Base-by-base conservation (phyloP, 2,329 filamentous ascomycete species). In the Cercospora berteroae region DNA sequence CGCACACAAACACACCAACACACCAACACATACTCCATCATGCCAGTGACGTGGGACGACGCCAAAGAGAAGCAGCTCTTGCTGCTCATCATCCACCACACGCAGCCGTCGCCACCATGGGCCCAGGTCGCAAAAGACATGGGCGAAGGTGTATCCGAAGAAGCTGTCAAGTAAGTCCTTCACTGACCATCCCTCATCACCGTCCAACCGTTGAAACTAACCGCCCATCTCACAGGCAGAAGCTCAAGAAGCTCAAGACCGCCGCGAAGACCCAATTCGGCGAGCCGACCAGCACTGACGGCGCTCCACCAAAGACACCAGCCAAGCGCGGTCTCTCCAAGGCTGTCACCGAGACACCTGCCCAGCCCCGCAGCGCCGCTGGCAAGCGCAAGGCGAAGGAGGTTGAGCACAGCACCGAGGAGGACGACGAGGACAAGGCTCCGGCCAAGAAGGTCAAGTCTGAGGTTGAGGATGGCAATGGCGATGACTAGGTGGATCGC, bases 91-190 rank as follows among this genome's bases (percentile, higher is more conserved):
- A 39, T 67, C n/a, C 66, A 67, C n/a, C 48, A 61, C 31, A 50
- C 57, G 4, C 55, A 61, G 50, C 62, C 66, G 27, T 48, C 66
- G 6, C 48, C 64, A 36, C 68, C 70, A 36, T 71, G 72, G 72
- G 66, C 61, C 13, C 52, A 67, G 18, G 56, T 67, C 61, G 65
- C 65, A 16, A 55, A 61, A 8, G 31, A 20, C 5, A 23, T 67
- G 7, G 65, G 55, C 42, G 60, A 60, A 16, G 65, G 48, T 18
- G 36, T 25, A 8, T 55, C 60, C 16, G 65, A 52, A n/a, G 55
- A 67, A 36, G 65, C 65, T 0, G 48, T 52, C 23, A 48, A 25
- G 65, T 67, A 63, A 36, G 60, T 50, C n/a, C 31, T 5, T 18
- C 13, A 25, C 20, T 48, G 29, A 31, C 33, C 16, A 23, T 39